Evolutionary conservation across 2,329 filamentous ascomycete genomes (phyloP), one percentile per base, ranked within the genome.

Genomic region (Fusarium sp.): DNA sequence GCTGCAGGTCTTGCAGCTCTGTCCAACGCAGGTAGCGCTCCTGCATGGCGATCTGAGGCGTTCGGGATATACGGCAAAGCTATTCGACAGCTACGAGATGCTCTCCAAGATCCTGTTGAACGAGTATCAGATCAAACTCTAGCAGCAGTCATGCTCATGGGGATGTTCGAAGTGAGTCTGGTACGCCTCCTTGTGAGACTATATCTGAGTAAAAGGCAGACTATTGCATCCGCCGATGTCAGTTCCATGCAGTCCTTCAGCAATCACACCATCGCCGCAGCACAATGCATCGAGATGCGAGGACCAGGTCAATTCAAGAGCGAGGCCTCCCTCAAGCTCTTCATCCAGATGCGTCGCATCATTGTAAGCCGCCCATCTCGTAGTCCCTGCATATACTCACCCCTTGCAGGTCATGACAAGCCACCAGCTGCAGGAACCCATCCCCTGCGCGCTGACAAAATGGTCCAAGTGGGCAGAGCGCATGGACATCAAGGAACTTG

Each of bases 341-440:
- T 77, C 13, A 69, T 69, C 30, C 71, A 77, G 16, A 56, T 77
- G 61, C 71, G 75, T 1, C 68, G 73, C 6, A 66, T 71, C n/a
- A 74, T 77, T 41, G 75, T 72, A 67, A 62, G 52, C 3, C 16
- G 34, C 35, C 25, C 32, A 39, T 20, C 41, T 11, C 6, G 16
- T 20, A 4, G 3, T 25, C 27, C 0, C 2, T 50, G n/a, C 48
- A 25, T 35, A 5, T 30, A 2, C 61, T 74, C 2, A 74, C 18
- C 11, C 14, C 0, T 10, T 43, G 2, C 34, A 74, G 75, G 54
- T 74, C 48, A 76, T 70, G 8, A 76, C 73, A 45, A 77, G 75
- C 4, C 75, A 77, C 23, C 76, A 77, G 18, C 64, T 77, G 10
- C 75, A 77, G 32, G 73, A 76, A 48, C 73, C 76, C 4, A 67